Evolutionary conservation across 139 green algal species (phyloP).

Genomic region (Coelastrella sp.): DNA sequence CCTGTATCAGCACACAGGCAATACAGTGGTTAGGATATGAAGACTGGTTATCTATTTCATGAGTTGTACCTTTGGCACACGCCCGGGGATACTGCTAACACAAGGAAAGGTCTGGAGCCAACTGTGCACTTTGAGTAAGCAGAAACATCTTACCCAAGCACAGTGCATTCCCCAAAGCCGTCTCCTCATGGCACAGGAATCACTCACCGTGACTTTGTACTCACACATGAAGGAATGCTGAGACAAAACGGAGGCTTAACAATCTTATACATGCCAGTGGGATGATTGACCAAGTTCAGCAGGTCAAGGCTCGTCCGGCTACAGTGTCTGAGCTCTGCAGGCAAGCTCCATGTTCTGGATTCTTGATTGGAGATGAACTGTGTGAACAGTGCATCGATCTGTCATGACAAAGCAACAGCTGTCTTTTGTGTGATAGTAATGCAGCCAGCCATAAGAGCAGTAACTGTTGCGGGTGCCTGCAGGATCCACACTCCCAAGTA

Average conservation of each 20-base stretch:
- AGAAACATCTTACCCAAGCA: no score
- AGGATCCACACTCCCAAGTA: constrained; percentile 30
- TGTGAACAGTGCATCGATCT: not conserved
- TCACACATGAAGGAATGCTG: constrained; percentile 25
- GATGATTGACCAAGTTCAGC: constrained; percentile 34
- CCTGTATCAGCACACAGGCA: no score
- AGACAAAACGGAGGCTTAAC: constrained; percentile 41
- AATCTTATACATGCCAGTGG: constrained; percentile 37
- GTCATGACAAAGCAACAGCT: not conserved
- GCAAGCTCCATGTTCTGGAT: no score
- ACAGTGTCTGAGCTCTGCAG: constrained; percentile 33
- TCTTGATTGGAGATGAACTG: not conserved
- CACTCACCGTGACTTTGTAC: no score
- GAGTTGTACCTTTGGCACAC: constrained; percentile 35
- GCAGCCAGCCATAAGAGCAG: not conserved
- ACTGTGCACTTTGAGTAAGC: constrained; percentile 36
- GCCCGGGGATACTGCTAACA: not conserved
- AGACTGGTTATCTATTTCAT: constrained; percentile 26
- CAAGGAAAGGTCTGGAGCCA: constrained; percentile 22
- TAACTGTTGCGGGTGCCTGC: not conserved
- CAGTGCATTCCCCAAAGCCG: not conserved
- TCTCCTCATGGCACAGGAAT: not conserved
- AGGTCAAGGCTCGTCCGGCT: constrained; percentile 7
- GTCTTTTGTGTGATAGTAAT: no score
- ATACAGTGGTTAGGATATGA: not conserved